Conservation (phyloP, 768 basidiomycete genomes). For the Tulasnella sp. region DNA sequence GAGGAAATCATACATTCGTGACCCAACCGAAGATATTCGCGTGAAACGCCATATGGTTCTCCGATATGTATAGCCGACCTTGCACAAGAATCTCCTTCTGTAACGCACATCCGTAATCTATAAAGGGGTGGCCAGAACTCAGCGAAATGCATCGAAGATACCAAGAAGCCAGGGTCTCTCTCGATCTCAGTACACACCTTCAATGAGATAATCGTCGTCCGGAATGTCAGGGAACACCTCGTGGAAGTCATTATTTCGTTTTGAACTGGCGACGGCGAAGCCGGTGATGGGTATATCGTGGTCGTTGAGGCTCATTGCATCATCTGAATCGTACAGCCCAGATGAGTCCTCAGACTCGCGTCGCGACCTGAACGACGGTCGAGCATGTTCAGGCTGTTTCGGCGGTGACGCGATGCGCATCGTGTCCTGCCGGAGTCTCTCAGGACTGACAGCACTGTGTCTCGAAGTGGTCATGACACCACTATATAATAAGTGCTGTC, state of each 20-base stretch:
- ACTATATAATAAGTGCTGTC: background rate
- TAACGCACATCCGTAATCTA: conserved; percentile 95
- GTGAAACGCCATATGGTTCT: conserved; percentile 99
- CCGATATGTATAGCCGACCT: conserved; percentile 91
- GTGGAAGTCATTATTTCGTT: conserved; percentile 92
- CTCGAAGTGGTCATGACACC: background rate
- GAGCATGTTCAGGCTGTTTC: background rate
- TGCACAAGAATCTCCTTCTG: conserved; percentile 95
- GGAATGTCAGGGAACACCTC: conserved; percentile 81
- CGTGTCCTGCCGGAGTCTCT: conserved; percentile 9
- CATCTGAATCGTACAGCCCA: conserved; percentile 25
- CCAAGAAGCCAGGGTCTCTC: background rate
- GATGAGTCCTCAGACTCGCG: conserved; percentile 17
- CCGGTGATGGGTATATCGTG: conserved; percentile 88
- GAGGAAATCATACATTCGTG: conserved; percentile 61
- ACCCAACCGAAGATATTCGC: conserved; percentile 99
- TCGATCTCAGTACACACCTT: conserved; percentile 47
- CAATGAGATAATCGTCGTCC: conserved; percentile 95
- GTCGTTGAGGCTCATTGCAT: conserved; percentile 36
- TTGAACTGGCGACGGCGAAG: conserved; percentile 93
- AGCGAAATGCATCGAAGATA: background rate
- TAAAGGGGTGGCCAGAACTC: conserved; percentile 9
- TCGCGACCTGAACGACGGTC: conserved; percentile 3
- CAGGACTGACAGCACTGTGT: background rate
- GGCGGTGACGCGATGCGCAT: background rate